Evolutionary conservation across 176 grass and related monocot species (phyloP), one percentile per base, ranked within the genome.

Genomic region (Triticum turgidum): DNA sequence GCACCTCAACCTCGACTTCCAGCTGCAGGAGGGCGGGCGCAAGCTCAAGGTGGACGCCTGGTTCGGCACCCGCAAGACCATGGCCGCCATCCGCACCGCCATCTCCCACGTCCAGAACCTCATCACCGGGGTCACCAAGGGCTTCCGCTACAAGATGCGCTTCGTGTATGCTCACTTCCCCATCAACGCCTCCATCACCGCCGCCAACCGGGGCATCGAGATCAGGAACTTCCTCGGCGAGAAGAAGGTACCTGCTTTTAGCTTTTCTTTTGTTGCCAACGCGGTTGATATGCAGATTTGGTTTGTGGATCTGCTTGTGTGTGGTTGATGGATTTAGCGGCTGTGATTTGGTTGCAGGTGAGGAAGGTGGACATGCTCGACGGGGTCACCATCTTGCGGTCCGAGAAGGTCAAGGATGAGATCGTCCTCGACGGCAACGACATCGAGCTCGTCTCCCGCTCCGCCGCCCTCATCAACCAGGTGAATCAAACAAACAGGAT

Each of bases 1-100:
- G 92, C 95, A 97, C 83, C 92, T 95, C 76, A 97, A 97, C 92
- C 95, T 97, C 70, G 92, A 97, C 84, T 95, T 97, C 89, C 92
- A 92, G 90, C 89, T 97, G 58, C 82, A 87, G 63, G 92, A 97
- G 77, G 82, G n/a, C 8, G 92, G 92, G 1, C 87, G 85, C 1
- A 97, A 93, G 95, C 87, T 97, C 15, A 92, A 95, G 85, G 96
- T 98, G 6, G 96, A 98, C 41, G 96, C 96, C 4, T 98, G 96
- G 96, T 98, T 98, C 72, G 93, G 93, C 59, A 95, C 93, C 12
- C 93, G 93, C 86, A 86, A 87, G 62, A 98, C 96, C 80, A 98
- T 91, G 89, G 96, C 93, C 12, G 91, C 96, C 68, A 94, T 98
- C 88, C 93, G 93, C 73, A 98, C 93, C 33, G 89, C 96, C 73